Evolutionary conservation across 306 rosid genomes (phyloP), one percentile per base, ranked within the genome.

Genomic region (Inga laurina): DNA sequence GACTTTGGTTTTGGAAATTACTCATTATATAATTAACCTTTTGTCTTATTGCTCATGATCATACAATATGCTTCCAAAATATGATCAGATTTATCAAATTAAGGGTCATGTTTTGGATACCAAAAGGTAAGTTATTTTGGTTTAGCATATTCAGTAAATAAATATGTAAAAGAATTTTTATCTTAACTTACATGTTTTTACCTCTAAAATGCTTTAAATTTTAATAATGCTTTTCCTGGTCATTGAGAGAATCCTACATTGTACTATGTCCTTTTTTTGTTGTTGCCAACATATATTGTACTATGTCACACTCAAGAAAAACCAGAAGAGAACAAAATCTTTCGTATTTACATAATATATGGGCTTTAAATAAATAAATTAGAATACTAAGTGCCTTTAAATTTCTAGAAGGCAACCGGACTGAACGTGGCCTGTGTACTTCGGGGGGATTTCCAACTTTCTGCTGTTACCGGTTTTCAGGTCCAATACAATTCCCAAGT

Each of bases 381-480:
- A 3, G 48, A 65, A 80, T 12, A 72, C 75, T n/a, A 0, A 30
- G 1, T 0, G 18, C 16, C 16, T 49, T 56, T 85, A 93, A 61
- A 93, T 82, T 81, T 91, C 90, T 35, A 92, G 41, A 70, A 85
- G 48, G 19, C 93, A 92, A 52, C 93, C 92, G 5, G 91, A 89
- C 30, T 94, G 98, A 52, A 90, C 95, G 69, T 92, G 92, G 0
- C 92, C 92, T 1, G 77, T 86, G 49, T 62, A 90, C 18, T 74
- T 69, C 1, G 67, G 64, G 11, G 91, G 91, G 24, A 46, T 81
- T 11, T 78, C 91, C 10, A 89, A 10, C 32, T 76, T 92, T 24
- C 75, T 87, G 95, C 93, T 84, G 2, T 51, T 75, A n/a, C 77
- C 34, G 16, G 54, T 66, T 51, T 62, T 34, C n/a, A 87, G 10